Base-by-base conservation (phyloP, 2,329 filamentous ascomycete species). In the Arachnopeziza araneosa region DNA sequence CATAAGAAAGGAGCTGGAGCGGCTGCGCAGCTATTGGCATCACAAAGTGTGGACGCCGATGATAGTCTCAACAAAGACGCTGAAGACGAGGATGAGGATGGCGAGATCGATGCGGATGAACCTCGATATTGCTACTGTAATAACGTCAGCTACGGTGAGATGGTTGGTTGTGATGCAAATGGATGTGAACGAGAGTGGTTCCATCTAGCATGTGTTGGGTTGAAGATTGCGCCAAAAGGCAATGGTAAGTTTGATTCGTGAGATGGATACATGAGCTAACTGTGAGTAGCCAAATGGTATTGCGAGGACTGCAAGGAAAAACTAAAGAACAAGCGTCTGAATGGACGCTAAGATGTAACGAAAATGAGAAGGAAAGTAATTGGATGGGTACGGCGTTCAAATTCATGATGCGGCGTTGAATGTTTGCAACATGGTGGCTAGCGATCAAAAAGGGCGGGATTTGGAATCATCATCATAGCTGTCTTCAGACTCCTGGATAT, bases 81-180 rank as follows among this genome's bases (percentile, higher is more conserved):
- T 50, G 76, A 75, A 32, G 77, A 74, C 26, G 77, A 80, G 14
- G 79, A 78, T 24, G 78, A 78, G 1, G 86, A 85, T 14, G 84
- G 85, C 8, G 85, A 88, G 44, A 79, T 80, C 48, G 87, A 88
- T 62, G 84, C 82, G 3, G 84, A 89, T 64, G 89, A 93, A 71
- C 87, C 86, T 48, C 80, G 85, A 17, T 93, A 93, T 73, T 91
- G 90, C 73, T 90, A 90, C 75, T 92, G 90, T 73, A 88, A 91
- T 67, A 83, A 86, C 54, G 86, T 91, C 58, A 91, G 88, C 69
- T 93, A 91, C 70, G 89, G 90, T 22, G 89, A 91, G 75, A 93
- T 93, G 90, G 88, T 93, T 51, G 90, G 87, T 1, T 93, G 89
- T 70, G 90, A 93, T 71, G 85, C 85, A 8, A 83, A 87, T 61